Percentiles rank a stretch among this genome's conserved stretches.
phyloP scores from a whole-genome alignment of 345 rosid genomes.

The Theobroma cacao region DNA sequence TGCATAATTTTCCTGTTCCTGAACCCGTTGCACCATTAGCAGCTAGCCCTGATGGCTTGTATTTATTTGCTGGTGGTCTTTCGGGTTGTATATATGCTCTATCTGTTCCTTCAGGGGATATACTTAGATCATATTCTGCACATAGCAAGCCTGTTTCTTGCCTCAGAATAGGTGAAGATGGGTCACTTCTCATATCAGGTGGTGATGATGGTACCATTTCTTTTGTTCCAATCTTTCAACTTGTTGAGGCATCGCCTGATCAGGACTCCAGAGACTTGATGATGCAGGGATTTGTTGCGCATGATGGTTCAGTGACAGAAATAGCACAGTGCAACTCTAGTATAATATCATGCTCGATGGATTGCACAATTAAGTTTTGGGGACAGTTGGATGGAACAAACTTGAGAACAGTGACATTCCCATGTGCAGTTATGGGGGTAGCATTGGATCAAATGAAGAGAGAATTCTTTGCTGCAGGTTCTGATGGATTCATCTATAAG shows the following conservation, averaged over 20 bases:
- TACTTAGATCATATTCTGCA: constrained; percentile 30
- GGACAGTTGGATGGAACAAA: constrained; percentile 24
- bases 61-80: constrained; percentile 44
- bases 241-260: constrained; percentile 18
- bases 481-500: constrained; percentile 39
- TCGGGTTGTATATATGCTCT: constrained; percentile 32
- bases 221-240: constrained; percentile 30
- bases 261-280: not conserved
- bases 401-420: constrained; percentile 28
- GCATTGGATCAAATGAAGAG: constrained; percentile 26
- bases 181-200: constrained; percentile 43
- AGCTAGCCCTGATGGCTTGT: constrained; percentile 33
- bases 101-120: constrained; percentile 35
- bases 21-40: constrained; percentile 47
- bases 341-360: constrained; percentile 37
- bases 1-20: constrained; percentile 41
- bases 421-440: constrained; percentile 29
- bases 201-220: constrained; percentile 41
- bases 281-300: constrained; percentile 29
- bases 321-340: constrained; percentile 20
- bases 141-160: constrained; percentile 43
- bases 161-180: constrained; percentile 31
- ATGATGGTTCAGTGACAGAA: constrained; percentile 37
- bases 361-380: constrained; percentile 42
- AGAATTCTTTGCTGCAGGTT: constrained; percentile 40